Conservation (phyloP, 1,284 basidiomycete genomes). For the Volvariella surrecta region DNA sequence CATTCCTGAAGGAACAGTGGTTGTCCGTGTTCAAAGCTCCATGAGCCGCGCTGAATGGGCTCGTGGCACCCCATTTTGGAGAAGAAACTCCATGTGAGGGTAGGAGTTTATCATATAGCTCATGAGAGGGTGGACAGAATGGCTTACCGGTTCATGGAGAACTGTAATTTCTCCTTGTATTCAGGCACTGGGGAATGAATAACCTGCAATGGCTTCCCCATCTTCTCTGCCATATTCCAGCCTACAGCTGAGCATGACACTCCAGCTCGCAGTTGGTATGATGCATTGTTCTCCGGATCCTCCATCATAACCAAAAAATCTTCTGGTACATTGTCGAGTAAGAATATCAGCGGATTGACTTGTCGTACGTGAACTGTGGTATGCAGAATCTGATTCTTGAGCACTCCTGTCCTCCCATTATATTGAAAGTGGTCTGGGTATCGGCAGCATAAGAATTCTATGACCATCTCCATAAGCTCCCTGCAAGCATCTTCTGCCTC, state of each 20-base stretch:
- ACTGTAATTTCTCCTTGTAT: constrained; percentile 37
- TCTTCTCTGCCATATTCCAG: constrained; percentile 37
- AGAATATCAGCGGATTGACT: constrained; percentile 28
- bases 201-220: constrained; percentile 34
- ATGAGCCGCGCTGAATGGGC: constrained; percentile 43
- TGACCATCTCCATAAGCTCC: constrained; percentile 41
- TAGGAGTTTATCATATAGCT: background rate
- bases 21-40: constrained; percentile 38
- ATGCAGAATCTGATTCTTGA: constrained; percentile 35
- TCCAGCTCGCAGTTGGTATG: constrained; percentile 33
- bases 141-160: constrained; percentile 41
- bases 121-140: constrained; percentile 2
- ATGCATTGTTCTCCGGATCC: constrained; percentile 30
- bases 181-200: constrained; percentile 40
- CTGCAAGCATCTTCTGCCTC: constrained; percentile 32
- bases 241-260: constrained; percentile 37
- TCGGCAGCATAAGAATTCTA: constrained; percentile 37
- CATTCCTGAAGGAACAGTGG: constrained; percentile 32
- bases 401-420: constrained; percentile 22
- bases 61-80: constrained; percentile 34
- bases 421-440: constrained; percentile 37
- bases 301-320: constrained; percentile 35
- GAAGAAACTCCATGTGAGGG: constrained; percentile 28
- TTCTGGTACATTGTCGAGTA: constrained; percentile 41
- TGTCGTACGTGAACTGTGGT: constrained; percentile 18